These are phyloP conservation scores for Cajanus cajan DNA, from an alignment of 306 rosid species.

Conservation along the genomic window DNA sequence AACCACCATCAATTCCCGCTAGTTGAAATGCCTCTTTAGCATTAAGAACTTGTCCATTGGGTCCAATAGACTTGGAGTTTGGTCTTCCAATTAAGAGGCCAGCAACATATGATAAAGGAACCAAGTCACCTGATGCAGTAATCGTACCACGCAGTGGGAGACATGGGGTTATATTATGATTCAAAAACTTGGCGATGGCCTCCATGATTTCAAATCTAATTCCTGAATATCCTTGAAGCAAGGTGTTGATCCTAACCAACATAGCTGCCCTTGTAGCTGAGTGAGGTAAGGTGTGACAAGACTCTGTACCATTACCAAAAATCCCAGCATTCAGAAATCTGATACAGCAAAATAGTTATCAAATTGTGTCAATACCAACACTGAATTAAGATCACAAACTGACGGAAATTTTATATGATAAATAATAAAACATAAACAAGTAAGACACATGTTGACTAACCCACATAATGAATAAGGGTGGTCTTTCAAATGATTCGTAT, in stretches of 20 bases:
- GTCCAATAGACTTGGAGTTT: conserved; percentile 77
- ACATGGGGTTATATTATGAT: conserved; percentile 74
- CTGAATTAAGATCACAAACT: not conserved
- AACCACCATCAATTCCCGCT: conserved; percentile 59
- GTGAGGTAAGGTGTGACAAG: conserved; percentile 62
- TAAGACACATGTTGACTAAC: not conserved
- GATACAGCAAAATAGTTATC: not conserved
- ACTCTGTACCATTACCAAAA: conserved; percentile 65
- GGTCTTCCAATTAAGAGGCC: conserved; percentile 77
- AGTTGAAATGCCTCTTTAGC: conserved; percentile 65
- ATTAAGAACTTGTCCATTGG: conserved; percentile 52
- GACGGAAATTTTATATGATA: not conserved
- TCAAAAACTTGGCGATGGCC: conserved; percentile 72
- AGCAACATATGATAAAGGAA: conserved; percentile 83
- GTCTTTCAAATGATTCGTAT: not conserved
- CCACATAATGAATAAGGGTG: not conserved
- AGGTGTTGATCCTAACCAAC: conserved; percentile 89
- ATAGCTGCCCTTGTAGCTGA: conserved; percentile 84
- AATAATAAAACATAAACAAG: not conserved
- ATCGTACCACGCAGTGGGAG: conserved; percentile 86
- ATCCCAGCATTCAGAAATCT: conserved; percentile 94
- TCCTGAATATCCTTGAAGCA: conserved; percentile 90
- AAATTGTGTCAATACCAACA: not conserved
- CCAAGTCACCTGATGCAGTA: conserved; percentile 80
- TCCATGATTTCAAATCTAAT: conserved; percentile 82